Evolutionary conservation across 129 eudicot genomes (phyloP).

Genomic region (Pseudognaphalium luteoalbum): DNA sequence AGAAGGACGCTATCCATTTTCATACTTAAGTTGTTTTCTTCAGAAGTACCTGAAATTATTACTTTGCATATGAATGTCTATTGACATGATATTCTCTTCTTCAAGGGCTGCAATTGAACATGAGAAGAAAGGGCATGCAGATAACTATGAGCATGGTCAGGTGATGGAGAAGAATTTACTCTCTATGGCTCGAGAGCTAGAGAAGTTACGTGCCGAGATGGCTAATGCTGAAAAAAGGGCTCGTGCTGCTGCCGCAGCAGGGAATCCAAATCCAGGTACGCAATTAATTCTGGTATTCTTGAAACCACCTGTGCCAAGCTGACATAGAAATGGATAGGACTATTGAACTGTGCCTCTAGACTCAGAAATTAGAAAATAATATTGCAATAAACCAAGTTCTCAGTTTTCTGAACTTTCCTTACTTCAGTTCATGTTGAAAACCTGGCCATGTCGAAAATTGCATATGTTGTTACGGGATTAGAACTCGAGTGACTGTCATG

Average conservation of each 20-base stretch:
- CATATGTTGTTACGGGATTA: not conserved
- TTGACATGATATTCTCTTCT: not conserved
- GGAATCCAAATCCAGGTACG: conserved; percentile 76
- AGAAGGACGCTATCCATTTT: not conserved
- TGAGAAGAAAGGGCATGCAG: conserved; percentile 89
- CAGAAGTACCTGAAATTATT: conserved; percentile 6
- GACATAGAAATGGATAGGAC: not conserved
- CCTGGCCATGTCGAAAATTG: not conserved
- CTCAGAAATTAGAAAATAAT: not conserved
- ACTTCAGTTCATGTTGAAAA: not conserved
- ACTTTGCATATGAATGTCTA: conserved; percentile 3
- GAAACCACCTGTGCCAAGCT: not conserved
- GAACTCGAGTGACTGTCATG: not conserved
- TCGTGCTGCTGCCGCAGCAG: conserved; percentile 65
- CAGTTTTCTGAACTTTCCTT: not conserved
- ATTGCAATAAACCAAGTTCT: too few relatives aligned
- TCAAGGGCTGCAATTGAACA: conserved; percentile 88
- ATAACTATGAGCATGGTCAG: conserved; percentile 90
- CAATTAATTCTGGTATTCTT: not conserved
- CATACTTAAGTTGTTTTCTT: not conserved
- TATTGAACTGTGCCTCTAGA: not conserved
- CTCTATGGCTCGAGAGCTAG: conserved; percentile 88
- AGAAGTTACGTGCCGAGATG: conserved; percentile 94
- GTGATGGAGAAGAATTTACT: conserved; percentile 85
- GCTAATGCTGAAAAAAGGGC: conserved; percentile 92